Evolutionary conservation across 116 monocot genomes (phyloP), one percentile per base, ranked within the genome.

Genomic region (Iris pallida): DNA sequence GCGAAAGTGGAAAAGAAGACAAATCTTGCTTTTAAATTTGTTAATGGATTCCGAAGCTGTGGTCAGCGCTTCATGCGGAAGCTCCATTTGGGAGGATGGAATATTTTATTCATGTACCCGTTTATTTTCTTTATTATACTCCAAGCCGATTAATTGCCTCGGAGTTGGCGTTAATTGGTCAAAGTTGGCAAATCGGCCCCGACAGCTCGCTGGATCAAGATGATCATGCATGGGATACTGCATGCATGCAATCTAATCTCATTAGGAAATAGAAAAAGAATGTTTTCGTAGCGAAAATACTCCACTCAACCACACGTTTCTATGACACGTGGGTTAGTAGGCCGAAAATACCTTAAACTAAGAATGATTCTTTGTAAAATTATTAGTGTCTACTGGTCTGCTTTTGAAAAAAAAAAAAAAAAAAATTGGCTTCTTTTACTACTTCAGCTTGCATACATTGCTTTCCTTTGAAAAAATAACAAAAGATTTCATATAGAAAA

Each of bases 21-120:
- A 43, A 17, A 61, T 42, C 30, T 16, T n/a, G 59, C 69, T 48
- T 68, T 71, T n/a, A n/a, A 20, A 69, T 73, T 76, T 75, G 77
- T 76, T 77, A 77, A 80, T 80, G 65, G 67, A 74, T 59, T 71
- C 64, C 80, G 74, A 85, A 77, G 85, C 69, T 59, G 62, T 55
- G 85, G 77, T 85, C 85, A 80, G 85, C 85, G 85, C 65, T 47
- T 73, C 47, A 77, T 77, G 85, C 85, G 85, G 80, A 51, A 62
- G 49, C 61, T 56, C 59, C 66, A 49, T 66, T 42, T 30, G 61
- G 61, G 13, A 61, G 43, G 13, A 14, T 14, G 42, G 11, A 51
- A 43, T 42, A 42, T 57, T 57, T 20, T 20, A 57, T 57, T 57
- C 0, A 0, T 2, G 7, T 51, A 7, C 49, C 49, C 4, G 1